Evolutionary conservation across 768 basidiomycete genomes (phyloP), one percentile per base, ranked within the genome.

Genomic region (Sarcomyxa edulis): DNA sequence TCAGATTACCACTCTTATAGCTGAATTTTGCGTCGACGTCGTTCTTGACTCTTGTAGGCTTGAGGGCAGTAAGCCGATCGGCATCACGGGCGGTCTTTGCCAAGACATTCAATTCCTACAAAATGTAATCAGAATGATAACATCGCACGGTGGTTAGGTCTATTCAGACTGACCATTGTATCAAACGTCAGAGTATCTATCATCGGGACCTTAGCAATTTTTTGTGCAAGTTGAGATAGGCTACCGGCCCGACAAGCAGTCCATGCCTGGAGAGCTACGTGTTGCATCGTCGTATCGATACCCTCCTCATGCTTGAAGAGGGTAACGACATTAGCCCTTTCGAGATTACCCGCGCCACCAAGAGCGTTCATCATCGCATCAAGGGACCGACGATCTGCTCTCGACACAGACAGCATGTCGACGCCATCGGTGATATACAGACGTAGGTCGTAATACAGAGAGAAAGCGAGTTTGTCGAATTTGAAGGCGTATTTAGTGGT

Each of bases 31-130:
- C 22, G 5, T 45, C 37, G 6, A 80, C 58, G 12, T 78, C 74
- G 25, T 81, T 75, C 49, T 64, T 68, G n/a, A 63, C 49, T 2
- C 28, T 34, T 6, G 45, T 51, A 0, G 79, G 79, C 42, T 76
- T 76, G 28, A 72, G 36, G 0, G 52, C 52, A 1, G 60, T 45
- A 4, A 74, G 49, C 16, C 55, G 55, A n/a, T 63, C 52, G 11
- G 56, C 53, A 28, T 67, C 54, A 15, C 73, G 67, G 33, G 61
- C 52, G 24, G 63, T 55, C 32, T 55, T 68, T 7, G 68, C 53
- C 1, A 74, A 24, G 4, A 60, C 49, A n/a, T 20, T 16, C 11
- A 80, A 53, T 25, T 58, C 58, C 74, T 71, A 48, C 7, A 22
- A 28, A 19, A 20, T 41, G n/a, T 20, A 28, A 25, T 39, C 7